Conservation (phyloP, 1,284 basidiomycete species). For the Phylloporus sp. region DNA sequence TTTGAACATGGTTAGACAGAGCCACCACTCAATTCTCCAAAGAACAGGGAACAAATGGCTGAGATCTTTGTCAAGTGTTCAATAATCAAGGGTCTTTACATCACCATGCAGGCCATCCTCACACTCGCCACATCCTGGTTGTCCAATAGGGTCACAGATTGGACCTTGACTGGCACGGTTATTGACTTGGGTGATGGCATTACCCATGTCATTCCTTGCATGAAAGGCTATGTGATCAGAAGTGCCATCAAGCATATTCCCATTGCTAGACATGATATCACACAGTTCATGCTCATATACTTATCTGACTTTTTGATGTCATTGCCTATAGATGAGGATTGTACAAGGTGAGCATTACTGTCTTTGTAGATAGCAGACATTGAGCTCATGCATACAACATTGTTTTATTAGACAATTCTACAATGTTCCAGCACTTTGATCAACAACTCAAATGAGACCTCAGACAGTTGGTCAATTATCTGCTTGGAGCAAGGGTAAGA, state of each 20-base stretch:
- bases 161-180: constrained; percentile 94
- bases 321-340: constrained; percentile 94
- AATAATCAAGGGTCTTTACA: constrained; percentile 82
- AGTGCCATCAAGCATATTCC: constrained; percentile 99
- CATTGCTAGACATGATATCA: constrained; percentile 97
- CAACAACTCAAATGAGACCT: constrained; percentile 95
- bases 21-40: constrained; percentile 96
- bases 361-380: not conserved
- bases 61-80: constrained; percentile 99
- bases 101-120: constrained; percentile 85
- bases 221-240: constrained; percentile 61
- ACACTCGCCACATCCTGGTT: constrained; percentile 99
- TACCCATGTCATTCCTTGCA: constrained; percentile 90
- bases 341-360: constrained; percentile 72
- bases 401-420: constrained; percentile 92
- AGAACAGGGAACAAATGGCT: constrained; percentile 99
- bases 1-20: constrained; percentile 71
- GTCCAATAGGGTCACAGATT: constrained; percentile 83
- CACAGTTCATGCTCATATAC: constrained; percentile 96
- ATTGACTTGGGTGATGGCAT: constrained; percentile 87
- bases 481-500: constrained; percentile 81
- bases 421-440: constrained; percentile 98
- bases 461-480: constrained; percentile 91
- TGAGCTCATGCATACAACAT: constrained; percentile 67
- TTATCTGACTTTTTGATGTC: constrained; percentile 97